Conservation (phyloP, 2,329 filamentous ascomycete species). For the Lanzia echinophila region DNA sequence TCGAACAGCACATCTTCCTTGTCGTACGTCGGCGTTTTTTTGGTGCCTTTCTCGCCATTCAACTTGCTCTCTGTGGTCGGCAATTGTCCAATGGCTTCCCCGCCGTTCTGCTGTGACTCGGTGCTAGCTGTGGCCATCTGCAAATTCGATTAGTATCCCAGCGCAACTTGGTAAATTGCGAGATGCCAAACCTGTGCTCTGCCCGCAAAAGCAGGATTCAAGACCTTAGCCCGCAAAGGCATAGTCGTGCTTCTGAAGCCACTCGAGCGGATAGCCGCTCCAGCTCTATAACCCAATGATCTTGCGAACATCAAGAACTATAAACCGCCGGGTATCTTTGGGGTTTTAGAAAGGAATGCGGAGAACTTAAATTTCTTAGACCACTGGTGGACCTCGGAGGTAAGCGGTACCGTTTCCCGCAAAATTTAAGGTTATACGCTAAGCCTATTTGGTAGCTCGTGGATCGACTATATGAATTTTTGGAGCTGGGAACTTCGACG, state of each 20-base stretch:
- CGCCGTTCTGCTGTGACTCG: not conserved
- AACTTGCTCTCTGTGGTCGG: not conserved
- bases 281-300: conserved; percentile 47
- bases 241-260: conserved; percentile 47
- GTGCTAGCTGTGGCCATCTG: conserved; percentile 35
- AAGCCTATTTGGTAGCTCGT: conserved; percentile 14
- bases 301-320: conserved; percentile 50
- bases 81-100: not conserved
- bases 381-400: conserved; percentile 9
- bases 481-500: conserved; percentile 14
- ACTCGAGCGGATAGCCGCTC: conserved; percentile 41
- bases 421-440: conserved; percentile 18
- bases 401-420: conserved; percentile 2
- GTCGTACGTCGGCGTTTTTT: conserved; percentile 52
- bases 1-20: conserved; percentile 89
- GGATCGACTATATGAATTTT: conserved; percentile 17
- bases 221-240: conserved; percentile 74
- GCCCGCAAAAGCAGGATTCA: conserved; percentile 49
- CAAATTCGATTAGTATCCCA: conserved; percentile 12
- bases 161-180: conserved; percentile 13
- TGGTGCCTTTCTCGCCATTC: conserved; percentile 20
- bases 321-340: conserved; percentile 7
- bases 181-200: conserved; percentile 43
- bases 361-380: conserved; percentile 11
- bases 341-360: conserved; percentile 12